Conservation (phyloP, 1,139 yeast species). For the Starmera stellimalicola region DNA sequence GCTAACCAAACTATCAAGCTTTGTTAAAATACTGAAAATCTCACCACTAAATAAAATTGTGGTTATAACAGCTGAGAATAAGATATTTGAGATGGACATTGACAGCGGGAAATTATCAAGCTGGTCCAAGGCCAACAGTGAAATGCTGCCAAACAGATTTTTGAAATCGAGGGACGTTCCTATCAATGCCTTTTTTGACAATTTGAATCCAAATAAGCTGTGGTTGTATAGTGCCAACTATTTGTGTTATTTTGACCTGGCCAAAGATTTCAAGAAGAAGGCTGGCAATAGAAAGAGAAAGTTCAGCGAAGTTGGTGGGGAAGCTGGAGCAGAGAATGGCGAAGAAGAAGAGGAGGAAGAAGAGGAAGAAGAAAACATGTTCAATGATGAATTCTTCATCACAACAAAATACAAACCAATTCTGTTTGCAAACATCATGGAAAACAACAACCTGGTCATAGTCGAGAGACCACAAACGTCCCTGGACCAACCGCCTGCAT, state of each 20-base stretch:
- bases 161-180: slow-evolving; percentile 57
- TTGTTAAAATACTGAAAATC: slow-evolving; percentile 57
- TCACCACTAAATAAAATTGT: slow-evolving; percentile 44
- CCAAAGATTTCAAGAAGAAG: slow-evolving; percentile 35
- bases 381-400: slow-evolving; percentile 55
- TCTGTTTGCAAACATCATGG: slow-evolving; percentile 48
- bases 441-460: slow-evolving; percentile 49
- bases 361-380: slow-evolving; percentile 19
- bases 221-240: slow-evolving; percentile 92
- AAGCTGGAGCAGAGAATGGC: slow-evolving; percentile 21
- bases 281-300: slow-evolving; percentile 56
- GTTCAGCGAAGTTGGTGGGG: slow-evolving; percentile 43
- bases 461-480: slow-evolving; percentile 70
- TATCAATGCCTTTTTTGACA: slow-evolving; percentile 52
- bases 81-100: slow-evolving; percentile 58
- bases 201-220: slow-evolving; percentile 31
- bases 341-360: slow-evolving; percentile 25
- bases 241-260: slow-evolving; percentile 67
- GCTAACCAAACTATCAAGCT: slow-evolving; percentile 45
- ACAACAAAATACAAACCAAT: slow-evolving; percentile 73
- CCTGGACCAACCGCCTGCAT: slow-evolving; percentile 62
- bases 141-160: slow-evolving; percentile 61
- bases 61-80: slow-evolving; percentile 67
- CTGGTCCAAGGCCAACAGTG: slow-evolving; percentile 79
- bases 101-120: slow-evolving; percentile 40